A percentile compares a stretch with the other conserved stretches of the same genome.
These are phyloP conservation scores for Vaccinium myrtillus DNA, from an alignment of 148 eudicot genomes.

Conservation along the genomic window DNA sequence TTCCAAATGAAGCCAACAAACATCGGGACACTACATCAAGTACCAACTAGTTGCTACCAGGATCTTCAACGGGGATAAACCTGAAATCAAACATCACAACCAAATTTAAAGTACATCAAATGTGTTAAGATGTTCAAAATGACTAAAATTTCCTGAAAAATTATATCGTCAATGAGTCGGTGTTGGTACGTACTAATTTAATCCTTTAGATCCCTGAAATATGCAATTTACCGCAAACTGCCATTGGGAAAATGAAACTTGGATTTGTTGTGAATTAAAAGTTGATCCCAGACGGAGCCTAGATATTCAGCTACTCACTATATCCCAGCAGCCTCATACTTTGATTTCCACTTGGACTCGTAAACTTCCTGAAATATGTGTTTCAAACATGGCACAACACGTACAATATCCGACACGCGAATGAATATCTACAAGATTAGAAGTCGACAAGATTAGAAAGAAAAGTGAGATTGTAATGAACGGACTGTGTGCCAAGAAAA, in stretches of 20 bases:
- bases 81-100: too few relatives aligned
- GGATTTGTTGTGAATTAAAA: background rate
- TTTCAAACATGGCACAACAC: background rate
- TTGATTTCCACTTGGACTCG: constrained; percentile 61
- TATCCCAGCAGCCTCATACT: constrained; percentile 67
- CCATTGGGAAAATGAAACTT: background rate
- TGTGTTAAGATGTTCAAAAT: too few relatives aligned
- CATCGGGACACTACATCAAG: too few relatives aligned
- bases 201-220: background rate
- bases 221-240: background rate
- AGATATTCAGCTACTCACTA: constrained; percentile 38
- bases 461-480: too few relatives aligned
- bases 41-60: too few relatives aligned
- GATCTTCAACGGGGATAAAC: too few relatives aligned
- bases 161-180: constrained; percentile 74
- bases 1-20: too few relatives aligned
- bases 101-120: too few relatives aligned
- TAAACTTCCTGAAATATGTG: constrained; percentile 71
- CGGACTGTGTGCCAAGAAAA: too few relatives aligned
- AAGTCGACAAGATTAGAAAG: constrained; percentile 15
- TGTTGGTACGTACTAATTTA: constrained; percentile 64
- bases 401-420: background rate
- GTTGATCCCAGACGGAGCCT: background rate
- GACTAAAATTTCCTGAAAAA: too few relatives aligned
- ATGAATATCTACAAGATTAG: background rate